Evolutionary conservation across 768 basidiomycete genomes (phyloP), one percentile per base, ranked within the genome.

Genomic region (Suillus brevipes): DNA sequence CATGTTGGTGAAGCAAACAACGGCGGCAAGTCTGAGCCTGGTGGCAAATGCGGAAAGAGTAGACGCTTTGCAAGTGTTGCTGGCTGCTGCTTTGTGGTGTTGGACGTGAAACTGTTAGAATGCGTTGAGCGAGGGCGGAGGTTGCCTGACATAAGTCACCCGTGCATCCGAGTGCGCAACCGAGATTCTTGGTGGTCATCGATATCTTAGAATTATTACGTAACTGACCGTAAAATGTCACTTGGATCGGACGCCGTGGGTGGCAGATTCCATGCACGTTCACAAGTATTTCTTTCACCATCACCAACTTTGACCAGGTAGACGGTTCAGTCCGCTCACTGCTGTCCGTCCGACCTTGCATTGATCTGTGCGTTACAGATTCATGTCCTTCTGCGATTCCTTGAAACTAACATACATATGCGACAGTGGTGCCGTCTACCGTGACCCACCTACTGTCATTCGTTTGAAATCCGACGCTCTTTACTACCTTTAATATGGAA

Each of bases 31-130:
- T 81, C 80, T 12, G 79, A 66, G 31, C 81, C 75, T 34, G 80
- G 75, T 6, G 75, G 73, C 34, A 83, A 76, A 14, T 82, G 68
- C 8, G 88, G 89, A 72, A 92, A 91, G 58, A 91, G 83, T 13
- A 91, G 84, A 20, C 90, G 87, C 61, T 79, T 78, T 1, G 85
- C 78, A 36, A 87, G 80, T 31, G 80, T 76, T 4, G 77, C 71
- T 36, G 73, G 80, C 13, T 60, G 77, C 5, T 40, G 40, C 6
- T 14, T 62, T 16, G 65, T 69, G 53, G 47, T 47, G 10, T 60
- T 69, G 28, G 76, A 76, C 2, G 64, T 34, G 7, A 68, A 66
- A 20, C 52, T 53, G 18, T 53, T 53, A 50, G 75, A 77, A 50
- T 68, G 47, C 5, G 72, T 47, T 14, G 76, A 76, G 42, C 69